A percentile compares a stretch with the other conserved stretches of the same genome.
Evolutionary conservation across 2,329 filamentous ascomycete genomes (phyloP).

Genomic region (Neofusicoccum parvum): DNA sequence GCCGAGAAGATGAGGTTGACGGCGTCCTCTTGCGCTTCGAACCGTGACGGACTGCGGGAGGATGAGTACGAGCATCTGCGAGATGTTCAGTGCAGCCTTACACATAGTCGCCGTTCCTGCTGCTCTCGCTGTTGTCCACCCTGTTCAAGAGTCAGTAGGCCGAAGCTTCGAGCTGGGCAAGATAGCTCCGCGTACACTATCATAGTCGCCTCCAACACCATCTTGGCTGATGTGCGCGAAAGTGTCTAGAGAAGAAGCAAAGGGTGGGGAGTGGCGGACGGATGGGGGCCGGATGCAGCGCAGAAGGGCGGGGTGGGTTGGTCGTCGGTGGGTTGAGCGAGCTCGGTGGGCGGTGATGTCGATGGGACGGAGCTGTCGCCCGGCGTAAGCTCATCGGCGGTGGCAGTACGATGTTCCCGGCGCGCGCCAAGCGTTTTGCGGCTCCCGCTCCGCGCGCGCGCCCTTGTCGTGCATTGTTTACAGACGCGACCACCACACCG

Average conservation of each 20-base stretch:
- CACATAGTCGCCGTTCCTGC: slow-evolving; percentile 90
- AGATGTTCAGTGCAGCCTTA: slow-evolving; percentile 35
- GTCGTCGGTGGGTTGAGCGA: not conserved
- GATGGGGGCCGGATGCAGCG: not conserved
- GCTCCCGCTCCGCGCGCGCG: slow-evolving; percentile 4
- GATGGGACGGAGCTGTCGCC: slow-evolving; percentile 4
- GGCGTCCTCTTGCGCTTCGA: slow-evolving; percentile 93
- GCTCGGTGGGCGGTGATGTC: slow-evolving; percentile 17
- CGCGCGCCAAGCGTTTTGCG: slow-evolving; percentile 12
- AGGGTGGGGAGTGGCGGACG: not conserved
- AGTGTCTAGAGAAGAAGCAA: not conserved
- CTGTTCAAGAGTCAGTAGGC: slow-evolving; percentile 43
- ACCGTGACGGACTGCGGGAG: slow-evolving; percentile 74
- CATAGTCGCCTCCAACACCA: slow-evolving; percentile 99
- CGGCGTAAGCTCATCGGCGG: slow-evolving; percentile 3
- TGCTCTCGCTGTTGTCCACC: slow-evolving; percentile 98
- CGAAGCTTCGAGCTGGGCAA: slow-evolving; percentile 20
- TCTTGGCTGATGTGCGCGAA: slow-evolving; percentile 59
- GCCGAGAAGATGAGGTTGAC: slow-evolving; percentile 94
- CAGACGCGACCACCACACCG: slow-evolving; percentile 3
- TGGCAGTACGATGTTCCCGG: slow-evolving; percentile 14
- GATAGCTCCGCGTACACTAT: slow-evolving; percentile 63
- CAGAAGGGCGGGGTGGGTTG: not conserved
- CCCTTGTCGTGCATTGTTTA: slow-evolving; percentile 12
- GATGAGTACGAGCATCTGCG: slow-evolving; percentile 21